Conservation (phyloP, 2,329 filamentous ascomycete species). For the Alternaria atra region DNA sequence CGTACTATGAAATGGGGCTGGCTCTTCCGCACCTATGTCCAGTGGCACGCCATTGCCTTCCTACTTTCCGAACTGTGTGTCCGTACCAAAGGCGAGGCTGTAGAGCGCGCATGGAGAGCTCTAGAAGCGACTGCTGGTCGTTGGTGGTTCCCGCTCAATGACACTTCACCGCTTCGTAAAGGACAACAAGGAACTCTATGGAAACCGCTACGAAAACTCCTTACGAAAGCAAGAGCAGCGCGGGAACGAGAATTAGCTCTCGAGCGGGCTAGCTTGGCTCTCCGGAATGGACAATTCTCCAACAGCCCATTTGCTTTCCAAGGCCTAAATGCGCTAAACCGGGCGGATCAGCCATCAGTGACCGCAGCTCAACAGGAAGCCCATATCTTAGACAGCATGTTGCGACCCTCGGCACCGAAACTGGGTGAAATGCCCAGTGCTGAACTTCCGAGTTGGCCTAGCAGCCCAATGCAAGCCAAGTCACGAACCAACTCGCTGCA, state of each 20-base stretch:
- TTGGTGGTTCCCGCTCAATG: conserved; percentile 51
- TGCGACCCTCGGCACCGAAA: conserved; percentile 37
- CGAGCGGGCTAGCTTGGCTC: conserved; percentile 43
- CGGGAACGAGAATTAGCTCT: conserved; percentile 61
- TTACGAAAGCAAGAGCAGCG: conserved; percentile 65
- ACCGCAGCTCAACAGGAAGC: conserved; percentile 32
- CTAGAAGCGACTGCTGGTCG: conserved; percentile 59
- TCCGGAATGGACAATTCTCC: conserved; percentile 31
- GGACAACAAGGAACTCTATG: conserved; percentile 64
- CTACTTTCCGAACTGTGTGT: conserved; percentile 68
- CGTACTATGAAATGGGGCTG: conserved; percentile 70
- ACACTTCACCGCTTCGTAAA: conserved; percentile 36
- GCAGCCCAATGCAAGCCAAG: conserved; percentile 17
- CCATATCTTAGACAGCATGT: conserved; percentile 39
- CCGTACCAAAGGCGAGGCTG: conserved; percentile 64
- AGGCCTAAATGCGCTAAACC: conserved; percentile 16
- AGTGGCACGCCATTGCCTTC: conserved; percentile 72
- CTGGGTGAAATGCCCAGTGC: conserved; percentile 37
- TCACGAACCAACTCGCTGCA: background rate
- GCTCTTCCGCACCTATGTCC: conserved; percentile 71
- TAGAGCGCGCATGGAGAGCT: conserved; percentile 68
- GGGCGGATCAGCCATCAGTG: conserved; percentile 13
- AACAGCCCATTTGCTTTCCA: conserved; percentile 21
- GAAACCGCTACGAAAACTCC: conserved; percentile 69
- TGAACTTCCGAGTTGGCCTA: conserved; percentile 32